These are phyloP conservation scores for Sinapis alba DNA, from an alignment of 441 rosid species.

Conservation along the genomic window DNA sequence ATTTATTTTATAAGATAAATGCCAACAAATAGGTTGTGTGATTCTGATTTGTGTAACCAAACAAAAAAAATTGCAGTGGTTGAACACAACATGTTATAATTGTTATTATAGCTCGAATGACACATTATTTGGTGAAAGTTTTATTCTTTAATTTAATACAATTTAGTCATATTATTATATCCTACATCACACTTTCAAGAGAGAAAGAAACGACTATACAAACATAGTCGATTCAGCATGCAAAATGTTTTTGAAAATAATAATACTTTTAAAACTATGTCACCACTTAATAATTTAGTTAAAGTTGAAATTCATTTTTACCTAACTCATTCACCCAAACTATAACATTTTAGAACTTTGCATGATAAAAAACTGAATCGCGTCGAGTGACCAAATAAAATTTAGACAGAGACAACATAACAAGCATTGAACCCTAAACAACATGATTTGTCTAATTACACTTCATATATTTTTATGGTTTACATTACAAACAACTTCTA, in stretches of 20 bases:
- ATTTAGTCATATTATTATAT: neutral
- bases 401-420: neutral
- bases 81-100: neutral
- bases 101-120: neutral
- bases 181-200: neutral
- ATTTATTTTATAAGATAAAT: neutral
- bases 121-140: neutral
- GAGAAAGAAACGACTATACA: neutral
- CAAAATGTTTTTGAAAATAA: neutral
- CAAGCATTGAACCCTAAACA: neutral
- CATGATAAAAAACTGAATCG: neutral
- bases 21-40: neutral
- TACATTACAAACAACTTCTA: slow-evolving; percentile 25
- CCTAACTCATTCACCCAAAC: neutral
- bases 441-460: slow-evolving; percentile 26
- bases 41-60: neutral
- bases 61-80: neutral
- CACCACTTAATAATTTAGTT: neutral
- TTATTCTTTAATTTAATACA: neutral
- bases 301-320: neutral
- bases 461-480: neutral
- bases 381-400: neutral
- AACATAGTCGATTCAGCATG: neutral
- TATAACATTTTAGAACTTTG: neutral
- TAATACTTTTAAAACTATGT: no score